Base-by-base conservation (phyloP, 805 yeast genomes). In the Henningerozyma blattae region DNA sequence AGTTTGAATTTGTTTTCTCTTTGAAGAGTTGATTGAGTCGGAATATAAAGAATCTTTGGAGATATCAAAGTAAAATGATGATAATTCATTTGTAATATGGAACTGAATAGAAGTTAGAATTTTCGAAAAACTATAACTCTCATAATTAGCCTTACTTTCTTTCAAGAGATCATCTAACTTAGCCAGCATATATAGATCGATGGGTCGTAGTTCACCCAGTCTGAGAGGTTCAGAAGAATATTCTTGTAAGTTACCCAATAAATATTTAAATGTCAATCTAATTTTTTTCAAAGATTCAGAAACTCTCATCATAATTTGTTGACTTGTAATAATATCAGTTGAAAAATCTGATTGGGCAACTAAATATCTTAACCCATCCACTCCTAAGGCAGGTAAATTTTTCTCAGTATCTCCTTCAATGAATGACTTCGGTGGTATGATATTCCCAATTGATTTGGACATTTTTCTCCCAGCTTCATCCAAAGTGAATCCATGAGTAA, bases 401-500 rank as follows among this genome's bases (percentile, higher is more conserved):
- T 58, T 54, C 4, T 68, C 61, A 34, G 58, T 56, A 37, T 64
- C 63, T 3, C 93, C 94, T 25, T 69, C 59, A 24, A 89, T 71
- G 7, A 85, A 70, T 24, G 74, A 74, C 3, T 47, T 47, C 0
- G 97, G 97, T 1, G 70, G 53, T 15, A 87, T 69, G 0, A 76
- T 76, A 45, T 91, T 91, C 0, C 96, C 95, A 26, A 81, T 58
- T 0, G 95, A 84, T 51, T 91, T 91, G 3, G 96, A 87, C 97
- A 89, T 89, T 48, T 91, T 91, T 36, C 70, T 68, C 14, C 91
- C 89, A 40, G 77, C 72, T 43, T 75, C 84, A 59, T 91, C 98
- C 39, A 91, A 60, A 0, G 83, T 79, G 51, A 91, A 91, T 0
- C 99, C 99, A 56, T 91, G 98, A 0, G 98, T 91, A 18, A 91